A percentile compares a stretch with the other conserved stretches of the same genome.
These are phyloP conservation scores for Microsporum ferrugineum DNA, from an alignment of 2,329 filamentous ascomycete species.

Conservation along the genomic window DNA sequence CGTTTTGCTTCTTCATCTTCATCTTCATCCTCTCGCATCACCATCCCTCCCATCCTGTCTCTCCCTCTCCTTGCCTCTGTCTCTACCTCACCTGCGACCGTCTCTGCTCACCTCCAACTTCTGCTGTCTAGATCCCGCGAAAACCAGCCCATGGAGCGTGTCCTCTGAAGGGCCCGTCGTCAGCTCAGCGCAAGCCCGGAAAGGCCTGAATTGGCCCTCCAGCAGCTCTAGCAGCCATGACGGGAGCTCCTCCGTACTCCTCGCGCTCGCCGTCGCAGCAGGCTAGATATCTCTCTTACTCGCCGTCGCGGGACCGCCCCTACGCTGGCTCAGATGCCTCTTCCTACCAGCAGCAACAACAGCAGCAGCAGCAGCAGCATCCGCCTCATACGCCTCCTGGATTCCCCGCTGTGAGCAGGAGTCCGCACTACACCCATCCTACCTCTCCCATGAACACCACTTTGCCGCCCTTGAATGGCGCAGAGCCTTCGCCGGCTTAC, in stretches of 20 bases:
- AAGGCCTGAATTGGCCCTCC: not conserved
- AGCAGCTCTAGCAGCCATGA: conserved; percentile 24
- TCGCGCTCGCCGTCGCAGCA: conserved; percentile 37
- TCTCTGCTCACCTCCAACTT: not conserved
- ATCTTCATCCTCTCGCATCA: not conserved
- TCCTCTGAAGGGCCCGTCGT: not conserved
- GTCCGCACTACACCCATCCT: conserved; percentile 14
- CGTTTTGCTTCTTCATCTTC: not conserved
- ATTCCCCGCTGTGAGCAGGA: conserved; percentile 13
- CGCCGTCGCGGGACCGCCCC: conserved; percentile 33
- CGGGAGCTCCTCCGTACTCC: conserved; percentile 35
- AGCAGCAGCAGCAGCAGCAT: conserved; percentile 20
- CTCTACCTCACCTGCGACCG: not conserved
- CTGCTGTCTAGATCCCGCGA: not conserved
- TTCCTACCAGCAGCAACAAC: conserved; percentile 25
- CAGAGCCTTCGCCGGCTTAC: conserved; percentile 28
- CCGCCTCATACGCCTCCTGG: conserved; percentile 34
- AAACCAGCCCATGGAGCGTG: not conserved
- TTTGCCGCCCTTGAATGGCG: conserved; percentile 32
- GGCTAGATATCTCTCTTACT: conserved; percentile 32
- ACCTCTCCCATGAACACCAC: conserved; percentile 19
- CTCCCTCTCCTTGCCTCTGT: not conserved
- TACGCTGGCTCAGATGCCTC: conserved; percentile 31
- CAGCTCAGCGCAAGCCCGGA: not conserved
- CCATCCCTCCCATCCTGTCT: not conserved